Base-by-base conservation (phyloP, 208 protist genomes). In the Trypanosomatidae sp. region DNA sequence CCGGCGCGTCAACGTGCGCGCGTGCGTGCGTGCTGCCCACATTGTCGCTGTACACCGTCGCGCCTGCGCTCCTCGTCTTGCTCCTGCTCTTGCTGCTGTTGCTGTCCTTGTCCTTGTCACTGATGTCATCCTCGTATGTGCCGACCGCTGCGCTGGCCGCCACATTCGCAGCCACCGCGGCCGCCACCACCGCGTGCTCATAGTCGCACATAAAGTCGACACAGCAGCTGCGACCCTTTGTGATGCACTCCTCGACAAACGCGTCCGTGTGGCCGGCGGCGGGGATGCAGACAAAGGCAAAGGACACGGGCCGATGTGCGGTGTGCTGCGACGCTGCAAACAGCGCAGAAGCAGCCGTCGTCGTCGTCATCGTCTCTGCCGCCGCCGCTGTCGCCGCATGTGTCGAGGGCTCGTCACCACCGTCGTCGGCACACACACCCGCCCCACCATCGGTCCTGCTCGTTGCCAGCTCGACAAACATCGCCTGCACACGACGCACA, bases 131-230 rank as follows among this genome's bases (percentile, higher is more conserved):
- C 28, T 33, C 10, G 28, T 8, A 13, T 6, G n/a, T 19, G 22
- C 22, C 28, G 25, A 15, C 42, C 18, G 11, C 28, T 5, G 20
- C 4, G 24, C 42, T 15, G 21, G 16, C 23, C 6, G 6, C 28
- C 33, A n/a, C n/a, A n/a, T n/a, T n/a, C n/a, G n/a, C n/a, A n/a
- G n/a, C n/a, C n/a, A n/a, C n/a, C n/a, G n/a, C 4, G 24, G 13
- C 1, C 20, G 2, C 16, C 24, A 33, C 50, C 4, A 56, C 33
- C 16, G 33, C 49, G 4, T 53, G 46, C 61, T 73, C 64, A 53
- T 82, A 88, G 54, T 82, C 66, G 56, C 66, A 84, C 7, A 90
- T 21, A 24, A 86, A 82, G 44, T 90, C 77, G 2, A 77, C 71
- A 50, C 76, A 68, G 58, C 68, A 71, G 56, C 77, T 91, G 39